Evolutionary conservation across 176 grass and related monocot genomes (phyloP).

Genomic region (Oryza meridionalis): DNA sequence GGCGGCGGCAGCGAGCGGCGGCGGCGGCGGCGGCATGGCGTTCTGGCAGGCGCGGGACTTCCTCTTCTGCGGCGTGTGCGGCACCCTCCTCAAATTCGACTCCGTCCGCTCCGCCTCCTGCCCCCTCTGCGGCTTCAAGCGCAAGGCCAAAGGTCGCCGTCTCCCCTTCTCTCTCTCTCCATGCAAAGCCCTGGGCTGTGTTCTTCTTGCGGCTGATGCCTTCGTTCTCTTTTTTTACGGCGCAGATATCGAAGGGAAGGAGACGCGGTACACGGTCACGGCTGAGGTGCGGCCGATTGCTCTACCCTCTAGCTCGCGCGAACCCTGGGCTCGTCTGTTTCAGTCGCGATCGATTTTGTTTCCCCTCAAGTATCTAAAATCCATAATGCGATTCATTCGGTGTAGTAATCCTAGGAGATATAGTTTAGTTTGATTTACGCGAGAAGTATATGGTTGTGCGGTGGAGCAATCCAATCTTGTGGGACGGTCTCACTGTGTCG

Average conservation of each 20-base stretch:
- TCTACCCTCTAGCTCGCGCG: neutral
- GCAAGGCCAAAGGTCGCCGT: slow-evolving; percentile 66
- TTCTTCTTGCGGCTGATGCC: neutral
- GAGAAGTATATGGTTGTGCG: neutral
- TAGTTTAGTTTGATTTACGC: neutral
- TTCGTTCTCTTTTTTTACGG: neutral
- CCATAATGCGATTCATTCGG: neutral
- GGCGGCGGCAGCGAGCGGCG: no score
- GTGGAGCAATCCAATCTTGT: neutral
- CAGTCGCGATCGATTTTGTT: neutral
- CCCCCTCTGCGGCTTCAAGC: slow-evolving; percentile 85
- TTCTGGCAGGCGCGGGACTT: slow-evolving; percentile 75
- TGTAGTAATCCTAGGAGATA: neutral
- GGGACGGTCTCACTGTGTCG: neutral
- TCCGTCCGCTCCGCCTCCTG: slow-evolving; percentile 56
- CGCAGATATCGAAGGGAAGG: slow-evolving; percentile 70
- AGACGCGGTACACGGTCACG: slow-evolving; percentile 59
- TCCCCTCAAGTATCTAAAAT: neutral
- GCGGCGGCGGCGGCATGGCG: slow-evolving; percentile 46
- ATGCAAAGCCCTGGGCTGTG: neutral
- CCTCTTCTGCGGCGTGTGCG: slow-evolving; percentile 79
- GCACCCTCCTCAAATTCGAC: slow-evolving; percentile 73
- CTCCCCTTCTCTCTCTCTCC: slow-evolving; percentile 1
- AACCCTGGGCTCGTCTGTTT: neutral
- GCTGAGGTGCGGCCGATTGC: slow-evolving; percentile 47